Base-by-base conservation (phyloP, 2,329 filamentous ascomycete species). In the Fusarium chaquense region DNA sequence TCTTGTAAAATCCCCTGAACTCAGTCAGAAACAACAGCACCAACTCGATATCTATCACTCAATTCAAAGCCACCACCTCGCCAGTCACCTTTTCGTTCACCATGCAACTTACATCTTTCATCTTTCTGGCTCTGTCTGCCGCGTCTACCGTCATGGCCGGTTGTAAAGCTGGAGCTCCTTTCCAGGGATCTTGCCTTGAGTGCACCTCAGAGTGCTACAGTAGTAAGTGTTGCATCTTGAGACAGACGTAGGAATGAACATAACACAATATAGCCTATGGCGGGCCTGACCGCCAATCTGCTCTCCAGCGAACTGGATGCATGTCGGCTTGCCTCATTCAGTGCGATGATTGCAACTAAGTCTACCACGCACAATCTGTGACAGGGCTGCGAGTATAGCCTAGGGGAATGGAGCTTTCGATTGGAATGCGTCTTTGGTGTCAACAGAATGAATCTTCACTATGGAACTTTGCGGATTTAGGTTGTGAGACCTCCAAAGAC, bases 241-340 rank as follows among this genome's bases (percentile, higher is more conserved):
- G 0, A 4, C 18, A 6, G 2, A 20, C 4, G 0, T 11, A 5
- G 6, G 5, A 40, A 20, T 20, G 9, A 2, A 11, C 0, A 11
- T 40, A 8, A 40, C 6, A 4, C 0, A 1, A 1, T 11, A 20
- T 40, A 40, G 36, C 20, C 11, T 40, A 40, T 20, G 36, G 36
- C 6, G 36, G 36, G 12, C 36, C 36, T 40, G 36, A 40, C 2
- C 36, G 36, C 36, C 20, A 13, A 5, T 40, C 36, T 13, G n/a
- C 36, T 0, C 36, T 40, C 4, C n/a, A 40, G 36, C 36, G 36
- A 40, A 20, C n/a, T 40, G 36, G 36, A 4, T 40, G 36, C 11
- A 40, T 40, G n/a, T 13, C 36, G 4, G 36, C 36, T 40, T 40
- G 36, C 11, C 36, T 40, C 4, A 10, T 40, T 40, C 36, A 6